Conservation (phyloP, 352 stramenopile genomes). For the Globisporangium mamillatum region DNA sequence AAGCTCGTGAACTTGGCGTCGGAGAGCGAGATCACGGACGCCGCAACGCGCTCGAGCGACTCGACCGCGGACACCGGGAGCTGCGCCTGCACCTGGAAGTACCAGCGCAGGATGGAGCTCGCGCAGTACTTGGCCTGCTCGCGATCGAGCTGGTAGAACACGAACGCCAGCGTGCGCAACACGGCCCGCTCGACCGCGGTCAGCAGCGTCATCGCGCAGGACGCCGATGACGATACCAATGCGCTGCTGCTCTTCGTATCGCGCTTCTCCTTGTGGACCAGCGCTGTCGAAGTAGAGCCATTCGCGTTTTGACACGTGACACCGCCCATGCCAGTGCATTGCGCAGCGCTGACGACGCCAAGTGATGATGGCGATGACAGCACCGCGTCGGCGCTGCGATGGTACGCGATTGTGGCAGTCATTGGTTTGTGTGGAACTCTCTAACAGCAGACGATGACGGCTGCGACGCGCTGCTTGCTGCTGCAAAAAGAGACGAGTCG, state of each 20-base stretch:
- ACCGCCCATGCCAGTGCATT: neutral
- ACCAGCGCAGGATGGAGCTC: conserved; percentile 58
- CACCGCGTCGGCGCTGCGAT: conserved; percentile 6
- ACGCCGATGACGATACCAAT: conserved; percentile 6
- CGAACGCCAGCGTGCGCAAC: conserved; percentile 60
- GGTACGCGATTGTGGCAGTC: conserved; percentile 4
- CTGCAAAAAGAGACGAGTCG: neutral
- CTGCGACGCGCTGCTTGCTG: neutral
- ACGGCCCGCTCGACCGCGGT: conserved; percentile 57
- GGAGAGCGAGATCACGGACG: conserved; percentile 60
- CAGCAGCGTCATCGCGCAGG: conserved; percentile 44
- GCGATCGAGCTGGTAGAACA: conserved; percentile 61
- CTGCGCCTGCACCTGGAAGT: conserved; percentile 56
- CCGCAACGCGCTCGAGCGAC: conserved; percentile 44
- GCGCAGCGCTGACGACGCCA: neutral
- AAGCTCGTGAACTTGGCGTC: conserved; percentile 64
- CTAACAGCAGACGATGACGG: neutral
- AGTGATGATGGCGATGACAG: neutral
- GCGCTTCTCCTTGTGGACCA: neutral
- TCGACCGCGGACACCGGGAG: conserved; percentile 46
- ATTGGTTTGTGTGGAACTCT: neutral
- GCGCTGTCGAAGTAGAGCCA: neutral
- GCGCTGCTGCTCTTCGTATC: neutral
- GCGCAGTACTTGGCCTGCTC: conserved; percentile 57
- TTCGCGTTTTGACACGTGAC: neutral